Base-by-base conservation (phyloP, 106 monocot genomes). In the Dactylorhiza incarnata region DNA sequence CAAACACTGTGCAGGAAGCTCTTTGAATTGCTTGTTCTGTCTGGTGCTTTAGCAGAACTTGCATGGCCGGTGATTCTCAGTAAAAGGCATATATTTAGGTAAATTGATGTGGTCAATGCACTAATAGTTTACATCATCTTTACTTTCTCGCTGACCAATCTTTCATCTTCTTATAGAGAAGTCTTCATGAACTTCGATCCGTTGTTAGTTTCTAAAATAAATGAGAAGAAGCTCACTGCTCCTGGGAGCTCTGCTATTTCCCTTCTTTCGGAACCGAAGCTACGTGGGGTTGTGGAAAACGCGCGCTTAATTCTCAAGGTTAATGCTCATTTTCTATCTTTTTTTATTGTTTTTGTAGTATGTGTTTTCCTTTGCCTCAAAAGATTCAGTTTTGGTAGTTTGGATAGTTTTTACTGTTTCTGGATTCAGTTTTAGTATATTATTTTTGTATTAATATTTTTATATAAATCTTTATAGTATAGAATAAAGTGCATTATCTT, bases 161-260 rank as follows among this genome's bases (percentile, higher is more conserved):
- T 49, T 79, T 58, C 6, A 23, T 67, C 9, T 44, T 7, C 37
- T 65, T 29, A 73, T 83, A 92, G 92, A 80, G 78, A 85, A 74
- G 70, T 83, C 19, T 87, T 92, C 69, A 83, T 83, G 49, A 78
- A 87, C 63, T 92, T 89, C 58, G 73, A 87, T 47, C 86, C 78
- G 43, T 19, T 80, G 23, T 80, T 82, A 6, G 81, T 91, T 45
- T 76, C 88, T 55, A 78, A 84, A 67, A 78, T 88, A 48, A 80
- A 72, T 48, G 91, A 88, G 44, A 88, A 91, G 59, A 91, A 79
- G 68, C 45, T 76, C 13, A 66, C 78, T 46, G 75, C 75, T 22
- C 72, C 75, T 45, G 83, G 83, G 43, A 76, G 83, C 79, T 62
- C 72, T 29, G 83, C 83, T 9, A 79, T 51, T 61, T 79, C 79